Percentiles rank a stretch among this genome's conserved stretches.
phyloP scores from a whole-genome alignment of 257 asterid genomes.

The Penstemon davidsonii region DNA sequence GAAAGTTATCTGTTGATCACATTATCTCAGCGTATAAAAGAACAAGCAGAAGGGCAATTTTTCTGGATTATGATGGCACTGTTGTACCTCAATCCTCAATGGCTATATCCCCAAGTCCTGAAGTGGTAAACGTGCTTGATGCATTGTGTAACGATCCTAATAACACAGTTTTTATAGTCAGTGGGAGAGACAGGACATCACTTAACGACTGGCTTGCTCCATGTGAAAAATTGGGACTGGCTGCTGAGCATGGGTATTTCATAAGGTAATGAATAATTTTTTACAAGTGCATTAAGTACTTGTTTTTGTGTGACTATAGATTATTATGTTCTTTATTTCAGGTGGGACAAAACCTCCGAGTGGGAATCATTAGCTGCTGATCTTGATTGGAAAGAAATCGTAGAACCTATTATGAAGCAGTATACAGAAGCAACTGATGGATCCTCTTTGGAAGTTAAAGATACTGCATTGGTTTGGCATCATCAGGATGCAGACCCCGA shows the following conservation, averaged over 20 bases:
- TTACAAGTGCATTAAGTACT: neutral
- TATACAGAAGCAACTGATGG: conserved; percentile 94
- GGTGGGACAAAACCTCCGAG: conserved; percentile 56
- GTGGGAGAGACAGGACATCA: conserved; percentile 74
- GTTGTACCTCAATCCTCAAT: conserved; percentile 72
- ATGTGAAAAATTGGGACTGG: conserved; percentile 73
- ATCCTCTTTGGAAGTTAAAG: conserved; percentile 78
- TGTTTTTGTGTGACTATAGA: conserved; percentile 4
- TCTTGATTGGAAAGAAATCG: conserved; percentile 84
- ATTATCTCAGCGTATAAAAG: conserved; percentile 66
- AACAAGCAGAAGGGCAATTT: conserved; percentile 74
- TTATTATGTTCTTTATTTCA: conserved; percentile 31
- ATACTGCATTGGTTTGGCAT: conserved; percentile 95
- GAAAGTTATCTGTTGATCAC: conserved; percentile 65
- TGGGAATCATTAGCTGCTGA: conserved; percentile 75
- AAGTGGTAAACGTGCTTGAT: conserved; percentile 59
- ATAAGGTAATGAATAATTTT: conserved; percentile 47
- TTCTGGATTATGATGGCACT: conserved; percentile 96
- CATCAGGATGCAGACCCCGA: conserved; percentile 81
- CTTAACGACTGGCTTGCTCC: conserved; percentile 81
- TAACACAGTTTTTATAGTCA: conserved; percentile 79
- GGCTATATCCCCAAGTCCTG: conserved; percentile 60
- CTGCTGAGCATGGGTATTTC: conserved; percentile 90
- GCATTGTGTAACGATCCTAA: conserved; percentile 65
- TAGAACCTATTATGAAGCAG: conserved; percentile 75